A percentile compares a stretch with the other conserved stretches of the same genome.
phyloP scores from a whole-genome alignment of 495 filamentous ascomycete genomes.

The Durotheca rogersii region DNA sequence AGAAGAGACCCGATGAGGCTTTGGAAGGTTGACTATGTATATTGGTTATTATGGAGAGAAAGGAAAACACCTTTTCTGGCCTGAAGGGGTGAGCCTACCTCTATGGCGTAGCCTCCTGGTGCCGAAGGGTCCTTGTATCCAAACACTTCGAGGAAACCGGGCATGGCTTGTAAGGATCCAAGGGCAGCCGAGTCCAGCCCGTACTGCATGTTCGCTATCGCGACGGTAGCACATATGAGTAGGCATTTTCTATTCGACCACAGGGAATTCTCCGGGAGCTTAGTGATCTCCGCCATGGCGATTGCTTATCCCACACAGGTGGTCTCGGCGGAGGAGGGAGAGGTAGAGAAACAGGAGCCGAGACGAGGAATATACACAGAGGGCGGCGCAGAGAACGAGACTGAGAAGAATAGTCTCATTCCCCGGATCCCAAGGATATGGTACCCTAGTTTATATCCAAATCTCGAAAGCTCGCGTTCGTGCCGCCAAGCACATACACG shows the following conservation, averaged over 20 bases:
- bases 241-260: conserved; percentile 45
- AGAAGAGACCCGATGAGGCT: conserved; percentile 45
- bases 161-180: conserved; percentile 46
- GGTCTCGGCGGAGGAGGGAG: not conserved
- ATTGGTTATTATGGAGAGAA: conserved; percentile 15
- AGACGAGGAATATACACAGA: no score
- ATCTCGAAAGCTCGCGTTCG: conserved; percentile 2
- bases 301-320: not conserved
- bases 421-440: not conserved
- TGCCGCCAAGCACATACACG: no score
- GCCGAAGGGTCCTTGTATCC: conserved; percentile 43
- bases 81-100: conserved; percentile 21
- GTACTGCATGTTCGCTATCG: conserved; percentile 48
- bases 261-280: conserved; percentile 41
- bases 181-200: conserved; percentile 46
- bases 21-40: conserved; percentile 37
- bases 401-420: not conserved
- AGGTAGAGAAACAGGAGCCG: no score
- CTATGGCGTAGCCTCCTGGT: conserved; percentile 34
- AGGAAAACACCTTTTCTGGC: not conserved
- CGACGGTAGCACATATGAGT: conserved; percentile 41
- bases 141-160: conserved; percentile 48
- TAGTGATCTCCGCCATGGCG: conserved; percentile 16
- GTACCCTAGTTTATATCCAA: not conserved
- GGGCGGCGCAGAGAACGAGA: not conserved